Base-by-base conservation (phyloP, 768 basidiomycete species). In the Mycena haematopus region DNA sequence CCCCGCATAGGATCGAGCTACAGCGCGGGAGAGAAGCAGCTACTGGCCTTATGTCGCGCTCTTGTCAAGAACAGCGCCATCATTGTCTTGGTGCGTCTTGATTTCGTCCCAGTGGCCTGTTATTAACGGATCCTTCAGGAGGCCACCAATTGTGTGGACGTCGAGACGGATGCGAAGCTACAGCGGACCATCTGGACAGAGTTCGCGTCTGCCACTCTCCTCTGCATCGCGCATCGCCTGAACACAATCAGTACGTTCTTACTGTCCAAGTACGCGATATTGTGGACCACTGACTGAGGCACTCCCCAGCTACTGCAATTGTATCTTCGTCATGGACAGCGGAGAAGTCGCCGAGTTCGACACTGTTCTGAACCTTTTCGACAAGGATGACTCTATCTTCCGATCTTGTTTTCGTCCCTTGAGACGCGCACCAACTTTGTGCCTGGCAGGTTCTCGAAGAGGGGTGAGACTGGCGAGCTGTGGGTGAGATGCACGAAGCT, bases 281-380 rank as follows among this genome's bases (percentile, higher is more conserved):
- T 22, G 21, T 17, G 31, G 7, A 31, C 11, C n/a, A n/a, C n/a
- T n/a, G 29, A 31, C 45, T 3, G 24, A 42, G 11, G 17, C n/a
- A 19, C 14, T 15, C 24, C n/a, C 3, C 49, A 85, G 85, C 80
- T 83, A 89, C 68, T 90, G 87, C 65, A 88, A 91, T 69, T 80
- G 85, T 22, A 80, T 92, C 24, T 74, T 93, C 19, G 90, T 92
- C 47, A 89, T 93, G 87, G 86, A 89, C 66, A 75, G 79, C 27
- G 91, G 92, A 19, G 40, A 76, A 33, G 84, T 91, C 3, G 87
- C 85, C 11, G 91, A 92, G 73, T 91, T 85, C 70, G 91, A 91
- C 73, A 87, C 88, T 2, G 90, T 91, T 3, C 78, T 89, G 42
- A 82, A 80, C 63, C 82, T 92, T 5, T 86, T 85, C 68, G 84